Percentiles rank a stretch among this genome's conserved stretches.
These are phyloP conservation scores for Keithomyces neogunnii DNA, from an alignment of 2,329 filamentous ascomycete genomes.

Conservation along the genomic window DNA sequence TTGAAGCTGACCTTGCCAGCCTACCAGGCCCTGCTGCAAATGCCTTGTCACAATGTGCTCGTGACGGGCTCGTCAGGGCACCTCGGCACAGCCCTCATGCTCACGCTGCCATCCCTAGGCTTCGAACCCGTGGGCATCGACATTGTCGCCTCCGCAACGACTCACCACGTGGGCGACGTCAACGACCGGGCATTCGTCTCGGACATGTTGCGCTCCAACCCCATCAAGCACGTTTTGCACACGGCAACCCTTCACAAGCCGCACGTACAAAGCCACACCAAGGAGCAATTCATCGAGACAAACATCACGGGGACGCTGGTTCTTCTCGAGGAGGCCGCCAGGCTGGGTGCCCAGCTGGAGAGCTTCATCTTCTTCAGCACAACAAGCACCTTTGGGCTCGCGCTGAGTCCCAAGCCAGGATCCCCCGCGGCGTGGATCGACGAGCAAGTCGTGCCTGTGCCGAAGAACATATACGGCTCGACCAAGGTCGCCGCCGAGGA, in stretches of 20 bases:
- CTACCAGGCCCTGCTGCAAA: neutral
- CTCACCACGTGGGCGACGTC: conserved; percentile 28
- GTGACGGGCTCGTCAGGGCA: conserved; percentile 39
- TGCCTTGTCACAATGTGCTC: conserved; percentile 24
- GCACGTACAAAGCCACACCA: conserved; percentile 35
- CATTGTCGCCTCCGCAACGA: conserved; percentile 28
- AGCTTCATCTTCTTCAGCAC: conserved; percentile 38
- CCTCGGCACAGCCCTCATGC: conserved; percentile 37
- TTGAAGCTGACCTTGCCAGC: too few species aligned
- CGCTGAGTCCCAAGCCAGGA: conserved; percentile 26
- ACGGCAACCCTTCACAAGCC: conserved; percentile 39
- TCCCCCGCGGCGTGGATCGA: conserved; percentile 35
- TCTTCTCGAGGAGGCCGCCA: conserved; percentile 31
- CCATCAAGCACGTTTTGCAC: conserved; percentile 33
- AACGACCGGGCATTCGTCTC: conserved; percentile 25
- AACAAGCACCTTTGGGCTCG: conserved; percentile 35
- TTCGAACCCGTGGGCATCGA: conserved; percentile 35
- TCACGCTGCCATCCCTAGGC: conserved; percentile 28
- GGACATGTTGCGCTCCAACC: conserved; percentile 20
- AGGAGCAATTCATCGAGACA: conserved; percentile 32
- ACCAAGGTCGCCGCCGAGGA: conserved; percentile 42
- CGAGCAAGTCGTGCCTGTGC: conserved; percentile 29
- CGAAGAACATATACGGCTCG: conserved; percentile 41
- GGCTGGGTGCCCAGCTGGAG: conserved; percentile 16
- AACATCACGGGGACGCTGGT: conserved; percentile 35